Evolutionary conservation across 495 filamentous ascomycete genomes (phyloP).

Genomic region (Penicillium paxilli): DNA sequence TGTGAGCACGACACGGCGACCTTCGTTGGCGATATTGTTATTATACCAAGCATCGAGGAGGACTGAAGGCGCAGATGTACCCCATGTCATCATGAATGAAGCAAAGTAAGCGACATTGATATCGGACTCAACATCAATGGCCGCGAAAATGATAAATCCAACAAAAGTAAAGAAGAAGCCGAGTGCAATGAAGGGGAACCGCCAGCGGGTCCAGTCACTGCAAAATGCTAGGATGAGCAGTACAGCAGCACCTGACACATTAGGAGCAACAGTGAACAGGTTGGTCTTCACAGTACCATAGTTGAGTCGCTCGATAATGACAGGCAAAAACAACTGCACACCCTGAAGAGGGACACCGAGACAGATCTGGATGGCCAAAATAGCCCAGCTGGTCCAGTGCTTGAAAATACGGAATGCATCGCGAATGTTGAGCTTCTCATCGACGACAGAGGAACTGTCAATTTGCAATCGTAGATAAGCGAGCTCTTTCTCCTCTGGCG

Average conservation of each 20-base stretch:
- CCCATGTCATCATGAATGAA: conserved; percentile 83
- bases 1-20: conserved; percentile 67
- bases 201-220: conserved; percentile 62
- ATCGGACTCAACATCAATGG: conserved; percentile 59
- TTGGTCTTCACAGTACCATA: conserved; percentile 70
- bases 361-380: conserved; percentile 70
- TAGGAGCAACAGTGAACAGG: conserved; percentile 75
- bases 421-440: conserved; percentile 67
- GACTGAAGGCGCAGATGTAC: conserved; percentile 54
- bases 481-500: conserved; percentile 62
- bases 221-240: conserved; percentile 67
- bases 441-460: conserved; percentile 70
- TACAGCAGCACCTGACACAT: conserved; percentile 66
- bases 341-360: conserved; percentile 74
- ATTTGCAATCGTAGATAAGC: conserved; percentile 74
- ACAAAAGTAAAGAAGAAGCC: conserved; percentile 73
- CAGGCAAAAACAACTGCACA: conserved; percentile 70
- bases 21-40: conserved; percentile 79
- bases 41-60: conserved; percentile 66
- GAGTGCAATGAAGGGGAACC: conserved; percentile 72
- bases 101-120: conserved; percentile 72
- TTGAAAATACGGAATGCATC: conserved; percentile 65
- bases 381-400: conserved; percentile 60
- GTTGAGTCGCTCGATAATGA: conserved; percentile 66
- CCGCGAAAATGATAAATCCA: conserved; percentile 74